These are phyloP conservation scores for Lactuca saligna DNA, from an alignment of 129 eudicot genomes.

Conservation along the genomic window DNA sequence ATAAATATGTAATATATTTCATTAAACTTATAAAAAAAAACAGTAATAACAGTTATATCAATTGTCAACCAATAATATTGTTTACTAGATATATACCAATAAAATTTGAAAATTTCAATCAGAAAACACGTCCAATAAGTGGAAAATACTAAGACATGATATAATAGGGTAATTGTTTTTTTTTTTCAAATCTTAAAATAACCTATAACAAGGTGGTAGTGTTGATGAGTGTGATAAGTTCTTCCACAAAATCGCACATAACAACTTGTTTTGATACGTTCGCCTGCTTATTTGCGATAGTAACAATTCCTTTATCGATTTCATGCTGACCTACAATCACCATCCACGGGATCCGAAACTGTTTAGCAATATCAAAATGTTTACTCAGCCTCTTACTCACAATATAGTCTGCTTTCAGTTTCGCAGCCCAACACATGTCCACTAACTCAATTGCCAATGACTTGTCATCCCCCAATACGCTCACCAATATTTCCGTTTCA, in stretches of 20 bases:
- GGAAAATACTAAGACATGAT: too few relatives aligned
- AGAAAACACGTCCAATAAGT: too few relatives aligned
- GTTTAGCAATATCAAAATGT: constrained; percentile 70
- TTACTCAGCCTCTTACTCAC: constrained; percentile 54
- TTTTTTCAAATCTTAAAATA: too few relatives aligned
- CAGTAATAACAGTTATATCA: too few relatives aligned
- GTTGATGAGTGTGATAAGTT: constrained; percentile 46
- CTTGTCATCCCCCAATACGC: constrained; percentile 62
- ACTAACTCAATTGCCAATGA: constrained; percentile 59
- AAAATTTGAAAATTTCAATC: too few relatives aligned
- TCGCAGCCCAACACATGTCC: constrained; percentile 65
- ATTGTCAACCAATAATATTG: too few relatives aligned
- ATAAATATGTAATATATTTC: too few relatives aligned
- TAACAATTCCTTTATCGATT: constrained; percentile 48
- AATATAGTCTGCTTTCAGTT: constrained; percentile 63
- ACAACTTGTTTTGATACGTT: constrained; percentile 44
- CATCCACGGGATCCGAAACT: constrained; percentile 65
- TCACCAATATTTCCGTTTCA: constrained; percentile 75
- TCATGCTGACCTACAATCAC: constrained; percentile 73
- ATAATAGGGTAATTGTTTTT: too few relatives aligned
- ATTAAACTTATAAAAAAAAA: too few relatives aligned
- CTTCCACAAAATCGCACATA: constrained; percentile 47
- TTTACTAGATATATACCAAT: too few relatives aligned
- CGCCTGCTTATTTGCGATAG: constrained; percentile 50
- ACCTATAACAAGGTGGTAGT: not conserved